A percentile compares a stretch with the other conserved stretches of the same genome.
phyloP scores from a whole-genome alignment of 2,329 filamentous ascomycete genomes.

The Ustulina deusta region DNA sequence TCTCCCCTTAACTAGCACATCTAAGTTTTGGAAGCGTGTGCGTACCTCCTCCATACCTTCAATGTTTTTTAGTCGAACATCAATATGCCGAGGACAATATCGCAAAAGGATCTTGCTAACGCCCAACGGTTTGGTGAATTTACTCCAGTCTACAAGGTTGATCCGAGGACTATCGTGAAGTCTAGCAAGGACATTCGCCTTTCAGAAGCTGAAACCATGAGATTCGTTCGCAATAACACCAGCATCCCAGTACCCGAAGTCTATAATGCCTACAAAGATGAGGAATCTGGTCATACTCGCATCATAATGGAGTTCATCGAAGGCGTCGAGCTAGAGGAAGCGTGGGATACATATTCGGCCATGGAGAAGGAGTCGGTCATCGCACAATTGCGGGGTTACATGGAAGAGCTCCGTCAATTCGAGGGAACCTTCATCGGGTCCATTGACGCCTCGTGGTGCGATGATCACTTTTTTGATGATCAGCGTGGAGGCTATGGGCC shows the following conservation, averaged over 20 bases:
- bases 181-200: constrained; percentile 26
- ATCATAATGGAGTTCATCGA: constrained; percentile 38
- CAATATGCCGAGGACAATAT: constrained; percentile 20
- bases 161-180: constrained; percentile 30
- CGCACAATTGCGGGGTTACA: constrained; percentile 25
- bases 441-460: constrained; percentile 30
- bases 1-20: too few species aligned
- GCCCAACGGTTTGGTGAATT: constrained; percentile 17
- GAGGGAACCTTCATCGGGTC: constrained; percentile 30
- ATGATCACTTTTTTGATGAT: constrained; percentile 32
- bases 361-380: constrained; percentile 30
- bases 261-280: constrained; percentile 34
- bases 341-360: constrained; percentile 32
- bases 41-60: constrained; percentile 5
- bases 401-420: constrained; percentile 31
- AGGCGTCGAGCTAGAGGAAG: constrained; percentile 28
- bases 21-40: background rate
- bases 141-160: constrained; percentile 30
- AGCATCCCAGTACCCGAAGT: constrained; percentile 35
- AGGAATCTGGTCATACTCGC: constrained; percentile 30
- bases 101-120: constrained; percentile 26
- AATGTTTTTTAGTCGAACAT: constrained; percentile 1
- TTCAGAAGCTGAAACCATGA: constrained; percentile 35
- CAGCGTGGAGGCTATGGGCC: constrained; percentile 22
- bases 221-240: constrained; percentile 29